These are phyloP conservation scores for Pseudonitzschia pungens DNA, from an alignment of 108 stramenopile genomes.

Conservation along the genomic window DNA sequence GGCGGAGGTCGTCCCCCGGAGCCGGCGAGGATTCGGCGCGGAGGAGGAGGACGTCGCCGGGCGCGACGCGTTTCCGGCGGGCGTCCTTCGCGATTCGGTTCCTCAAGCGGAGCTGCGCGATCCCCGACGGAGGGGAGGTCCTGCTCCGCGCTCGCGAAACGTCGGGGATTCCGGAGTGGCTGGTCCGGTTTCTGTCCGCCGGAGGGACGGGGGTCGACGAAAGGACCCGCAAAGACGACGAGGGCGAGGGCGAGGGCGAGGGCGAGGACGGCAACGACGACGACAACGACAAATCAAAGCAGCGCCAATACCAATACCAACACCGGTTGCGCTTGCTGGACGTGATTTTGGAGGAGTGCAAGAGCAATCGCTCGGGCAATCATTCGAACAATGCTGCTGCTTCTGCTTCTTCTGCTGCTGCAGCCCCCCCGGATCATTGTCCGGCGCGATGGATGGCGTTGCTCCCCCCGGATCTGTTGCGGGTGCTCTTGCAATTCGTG, in stretches of 20 bases:
- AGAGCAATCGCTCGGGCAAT: background rate
- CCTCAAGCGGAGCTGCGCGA: background rate
- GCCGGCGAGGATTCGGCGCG: too few relatives aligned
- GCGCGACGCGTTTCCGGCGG: background rate
- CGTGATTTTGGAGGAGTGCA: background rate
- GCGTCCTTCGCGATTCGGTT: background rate
- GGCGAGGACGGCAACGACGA: background rate
- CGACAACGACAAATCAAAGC: background rate
- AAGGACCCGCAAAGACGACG: too few relatives aligned
- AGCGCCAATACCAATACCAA: background rate
- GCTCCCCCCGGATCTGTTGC: background rate
- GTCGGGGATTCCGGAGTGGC: background rate
- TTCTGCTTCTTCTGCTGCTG: too few relatives aligned
- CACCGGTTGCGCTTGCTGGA: background rate
- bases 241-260: background rate
- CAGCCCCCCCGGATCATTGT: too few relatives aligned
- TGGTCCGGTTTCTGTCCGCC: background rate
- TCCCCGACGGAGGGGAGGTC: background rate
- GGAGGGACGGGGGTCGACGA: background rate
- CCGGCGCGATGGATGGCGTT: background rate
- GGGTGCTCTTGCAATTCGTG: background rate
- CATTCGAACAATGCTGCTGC: background rate
- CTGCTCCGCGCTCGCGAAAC: background rate
- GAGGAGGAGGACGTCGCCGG: too few relatives aligned
- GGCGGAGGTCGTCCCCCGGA: too few relatives aligned